Evolutionary conservation across 2,329 filamentous ascomycete species (phyloP), one percentile per base, ranked within the genome.

Genomic region (Orbilia ellipsospora): DNA sequence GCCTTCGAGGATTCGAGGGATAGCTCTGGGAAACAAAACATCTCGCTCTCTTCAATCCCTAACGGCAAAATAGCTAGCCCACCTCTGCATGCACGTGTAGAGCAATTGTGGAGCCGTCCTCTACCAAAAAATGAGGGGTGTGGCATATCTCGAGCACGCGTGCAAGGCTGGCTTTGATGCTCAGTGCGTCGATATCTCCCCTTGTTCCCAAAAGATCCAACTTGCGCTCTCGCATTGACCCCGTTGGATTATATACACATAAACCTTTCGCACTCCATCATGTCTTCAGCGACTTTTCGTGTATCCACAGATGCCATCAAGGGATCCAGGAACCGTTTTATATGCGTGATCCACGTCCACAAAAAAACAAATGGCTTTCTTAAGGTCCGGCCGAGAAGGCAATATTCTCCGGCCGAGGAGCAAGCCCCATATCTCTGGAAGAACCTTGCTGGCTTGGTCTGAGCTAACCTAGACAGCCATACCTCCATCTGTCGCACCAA

Each of bases 31-130:
- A 23, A 15, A 52, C 48, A 48, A 50, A n/a, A 57, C 62, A 56
- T 45, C 63, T 68, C 23, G 45, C 40, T 50, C 10, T 44, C 63
- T 40, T 48, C 64, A 57, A 15, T 4, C 10, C 45, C 51, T 51
- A 45, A 63, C 72, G 72, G 72, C 72, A 75, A 75, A 75, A 75
- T 75, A 75, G 63, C 59, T 64, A 64, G 57, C 64, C 67, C 60
- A 72, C 57, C 31, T 61, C 52, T 55, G 45, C 60, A 72, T 72
- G 67, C 67, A 72, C 67, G 60, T 72, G 60, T 64, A 57, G 60
- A 72, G 60, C 56, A 72, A 72, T 65, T 72, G 67, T 72, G 67
- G 67, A 72, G 67, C 52, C 67, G 59, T 65, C 54, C 52, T 52
- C 45, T 64, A 60, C 52, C 60, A 20, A 59, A 50, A 16, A 28